Conservation (phyloP, 176 grass and related monocot species). For the Carex parvula region DNA sequence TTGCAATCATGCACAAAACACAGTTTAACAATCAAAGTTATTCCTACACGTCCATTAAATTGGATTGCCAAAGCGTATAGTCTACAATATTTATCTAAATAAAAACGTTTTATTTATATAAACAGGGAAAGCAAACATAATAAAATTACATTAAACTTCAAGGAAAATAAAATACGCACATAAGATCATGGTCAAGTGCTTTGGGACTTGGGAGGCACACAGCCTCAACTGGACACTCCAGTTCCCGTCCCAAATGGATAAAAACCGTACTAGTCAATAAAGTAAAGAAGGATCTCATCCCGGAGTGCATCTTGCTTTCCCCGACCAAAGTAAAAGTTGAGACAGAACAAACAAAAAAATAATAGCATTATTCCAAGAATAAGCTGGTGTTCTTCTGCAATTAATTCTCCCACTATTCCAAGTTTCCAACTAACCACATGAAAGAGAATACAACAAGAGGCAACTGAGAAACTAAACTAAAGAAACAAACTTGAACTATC, state of each 20-base stretch:
- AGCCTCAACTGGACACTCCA: neutral
- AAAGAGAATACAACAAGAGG: neutral
- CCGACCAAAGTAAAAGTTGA: slow-evolving; percentile 5
- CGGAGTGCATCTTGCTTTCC: neutral
- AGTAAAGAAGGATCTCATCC: neutral
- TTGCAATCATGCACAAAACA: too few species aligned
- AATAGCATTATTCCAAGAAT: slow-evolving; percentile 6
- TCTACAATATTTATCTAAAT: too few species aligned
- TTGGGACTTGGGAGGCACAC: too few species aligned
- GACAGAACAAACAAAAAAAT: neutral
- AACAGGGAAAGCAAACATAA: too few species aligned
- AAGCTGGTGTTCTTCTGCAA: neutral
- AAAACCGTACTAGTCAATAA: neutral
- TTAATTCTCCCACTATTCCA: slow-evolving; percentile 8
- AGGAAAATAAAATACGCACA: too few species aligned
- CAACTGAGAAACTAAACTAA: neutral
- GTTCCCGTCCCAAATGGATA: neutral
- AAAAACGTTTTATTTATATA: too few species aligned
- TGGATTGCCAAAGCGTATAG: too few species aligned
- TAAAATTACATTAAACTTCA: too few species aligned
- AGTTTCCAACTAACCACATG: neutral
- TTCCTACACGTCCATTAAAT: too few species aligned
- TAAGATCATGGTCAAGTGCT: too few species aligned
- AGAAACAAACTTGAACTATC: neutral
- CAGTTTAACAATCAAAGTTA: too few species aligned